Evolutionary conservation across 2,329 filamentous ascomycete genomes (phyloP).

Genomic region (Curvularia spicifera): DNA sequence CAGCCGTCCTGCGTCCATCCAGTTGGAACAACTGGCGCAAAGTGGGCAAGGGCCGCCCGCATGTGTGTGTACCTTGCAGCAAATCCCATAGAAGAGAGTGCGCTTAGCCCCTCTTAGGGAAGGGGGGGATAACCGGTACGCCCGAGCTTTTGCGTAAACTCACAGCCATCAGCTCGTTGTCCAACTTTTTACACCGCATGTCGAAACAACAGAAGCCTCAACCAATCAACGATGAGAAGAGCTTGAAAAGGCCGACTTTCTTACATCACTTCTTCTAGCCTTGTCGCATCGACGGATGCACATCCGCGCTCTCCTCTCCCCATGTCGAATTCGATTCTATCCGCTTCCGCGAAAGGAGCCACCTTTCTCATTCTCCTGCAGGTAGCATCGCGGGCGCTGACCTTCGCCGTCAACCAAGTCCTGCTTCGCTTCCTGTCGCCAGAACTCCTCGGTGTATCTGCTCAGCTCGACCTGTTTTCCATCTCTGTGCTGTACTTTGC

Average conservation of each 20-base stretch:
- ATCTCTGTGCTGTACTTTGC: constrained; percentile 95
- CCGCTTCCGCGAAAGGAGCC: constrained; percentile 70
- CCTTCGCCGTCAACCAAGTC: constrained; percentile 90
- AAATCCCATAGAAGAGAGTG: constrained; percentile 11
- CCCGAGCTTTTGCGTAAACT: constrained; percentile 25
- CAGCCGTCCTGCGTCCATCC: constrained; percentile 12
- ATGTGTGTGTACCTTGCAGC: constrained; percentile 13
- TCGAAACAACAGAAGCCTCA: constrained; percentile 1
- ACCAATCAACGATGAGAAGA: constrained; percentile 34
- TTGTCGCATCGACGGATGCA: constrained; percentile 7
- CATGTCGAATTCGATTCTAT: constrained; percentile 47
- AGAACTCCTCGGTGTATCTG: constrained; percentile 79
- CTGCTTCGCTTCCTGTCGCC: constrained; percentile 88
- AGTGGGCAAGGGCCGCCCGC: constrained; percentile 4
- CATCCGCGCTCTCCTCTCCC: neutral
- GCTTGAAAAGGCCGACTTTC: constrained; percentile 12
- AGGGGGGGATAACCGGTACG: neutral
- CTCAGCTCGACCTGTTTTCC: constrained; percentile 91
- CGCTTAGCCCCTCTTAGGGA: constrained; percentile 26
- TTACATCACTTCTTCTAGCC: constrained; percentile 8
- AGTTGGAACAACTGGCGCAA: constrained; percentile 11
- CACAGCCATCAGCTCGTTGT: constrained; percentile 17
- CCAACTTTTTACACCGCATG: constrained; percentile 20
- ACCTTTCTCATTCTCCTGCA: constrained; percentile 88
- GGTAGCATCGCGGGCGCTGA: constrained; percentile 82